Conservation (phyloP, 1,284 basidiomycete genomes). For the Trichosporon ovoides region DNA sequence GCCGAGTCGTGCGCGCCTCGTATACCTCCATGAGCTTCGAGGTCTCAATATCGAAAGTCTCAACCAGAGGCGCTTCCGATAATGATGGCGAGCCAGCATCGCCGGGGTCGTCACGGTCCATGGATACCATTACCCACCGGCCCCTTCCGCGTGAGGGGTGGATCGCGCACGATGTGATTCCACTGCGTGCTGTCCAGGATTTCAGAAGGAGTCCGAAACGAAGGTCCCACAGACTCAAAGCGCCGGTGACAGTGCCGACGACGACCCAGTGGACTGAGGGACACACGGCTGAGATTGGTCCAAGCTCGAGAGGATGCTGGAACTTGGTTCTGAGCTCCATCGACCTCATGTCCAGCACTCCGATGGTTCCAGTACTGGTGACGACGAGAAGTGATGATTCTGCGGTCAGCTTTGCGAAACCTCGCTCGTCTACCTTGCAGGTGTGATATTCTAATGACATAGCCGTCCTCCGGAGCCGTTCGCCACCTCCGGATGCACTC, state of each 20-base stretch:
- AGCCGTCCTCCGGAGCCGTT: slow-evolving; percentile 25
- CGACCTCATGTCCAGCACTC: slow-evolving; percentile 75
- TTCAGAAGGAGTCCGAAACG: slow-evolving; percentile 85
- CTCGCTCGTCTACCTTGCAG: slow-evolving; percentile 28
- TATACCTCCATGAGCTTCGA: slow-evolving; percentile 47
- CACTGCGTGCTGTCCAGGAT: slow-evolving; percentile 70
- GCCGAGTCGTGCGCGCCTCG: slow-evolving; percentile 31
- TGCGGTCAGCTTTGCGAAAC: slow-evolving; percentile 21
- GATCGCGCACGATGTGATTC: slow-evolving; percentile 55
- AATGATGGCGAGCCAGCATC: slow-evolving; percentile 5
- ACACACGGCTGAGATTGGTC: slow-evolving; percentile 78
- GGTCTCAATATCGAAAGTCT: slow-evolving; percentile 47
- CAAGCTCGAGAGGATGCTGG: slow-evolving; percentile 77
- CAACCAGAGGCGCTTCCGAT: slow-evolving; percentile 28
- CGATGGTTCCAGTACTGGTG: slow-evolving; percentile 72
- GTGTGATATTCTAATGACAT: slow-evolving; percentile 34
- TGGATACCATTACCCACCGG: slow-evolving; percentile 79
- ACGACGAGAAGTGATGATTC: slow-evolving; percentile 63
- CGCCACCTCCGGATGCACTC: slow-evolving; percentile 56
- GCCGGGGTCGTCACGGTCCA: slow-evolving; percentile 50
- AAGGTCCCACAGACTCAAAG: slow-evolving; percentile 85
- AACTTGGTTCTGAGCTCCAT: slow-evolving; percentile 72
- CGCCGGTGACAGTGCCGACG: slow-evolving; percentile 76
- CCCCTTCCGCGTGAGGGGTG: slow-evolving; percentile 74
- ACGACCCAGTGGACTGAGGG: slow-evolving; percentile 78